Evolutionary conservation across 129 eudicot species (phyloP).

Genomic region (Arctium lappa): DNA sequence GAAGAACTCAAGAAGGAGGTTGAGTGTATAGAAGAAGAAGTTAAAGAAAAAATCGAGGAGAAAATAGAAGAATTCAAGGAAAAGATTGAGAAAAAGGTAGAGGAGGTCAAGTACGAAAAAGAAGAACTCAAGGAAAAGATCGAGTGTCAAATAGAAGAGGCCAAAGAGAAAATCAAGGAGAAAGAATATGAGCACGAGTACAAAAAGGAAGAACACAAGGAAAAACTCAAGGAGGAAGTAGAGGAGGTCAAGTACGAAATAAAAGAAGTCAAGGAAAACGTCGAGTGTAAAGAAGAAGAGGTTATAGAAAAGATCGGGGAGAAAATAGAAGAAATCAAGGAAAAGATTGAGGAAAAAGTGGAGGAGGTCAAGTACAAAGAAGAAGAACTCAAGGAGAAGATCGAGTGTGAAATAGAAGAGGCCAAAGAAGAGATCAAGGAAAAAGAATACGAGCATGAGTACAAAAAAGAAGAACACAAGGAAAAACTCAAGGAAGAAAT

Average conservation of each 20-base stretch:
- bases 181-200: conserved; percentile 17
- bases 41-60: conserved; percentile 9
- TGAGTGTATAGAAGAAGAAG: conserved; percentile 20
- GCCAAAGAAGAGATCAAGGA: conserved; percentile 14
- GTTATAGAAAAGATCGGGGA: conserved; percentile 7
- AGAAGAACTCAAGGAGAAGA: conserved; percentile 18
- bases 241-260: conserved; percentile 26
- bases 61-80: conserved; percentile 16
- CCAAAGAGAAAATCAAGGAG: conserved; percentile 13
- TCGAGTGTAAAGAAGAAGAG: conserved; percentile 24
- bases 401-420: conserved; percentile 25
- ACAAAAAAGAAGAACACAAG: conserved; percentile 8
- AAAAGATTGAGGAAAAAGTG: conserved; percentile 9
- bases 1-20: conserved; percentile 19
- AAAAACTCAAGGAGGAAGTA: conserved; percentile 16
- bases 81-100: conserved; percentile 9
- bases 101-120: conserved; percentile 14
- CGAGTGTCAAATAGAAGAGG: conserved; percentile 21
- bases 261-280: conserved; percentile 14
- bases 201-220: conserved; percentile 17
- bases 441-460: not conserved
- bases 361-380: conserved; percentile 16
- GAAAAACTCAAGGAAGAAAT: conserved; percentile 13
- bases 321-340: conserved; percentile 20
- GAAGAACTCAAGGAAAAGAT: conserved; percentile 17